Base-by-base conservation (phyloP, 306 rosid genomes). In the Phaseolus lunatus region DNA sequence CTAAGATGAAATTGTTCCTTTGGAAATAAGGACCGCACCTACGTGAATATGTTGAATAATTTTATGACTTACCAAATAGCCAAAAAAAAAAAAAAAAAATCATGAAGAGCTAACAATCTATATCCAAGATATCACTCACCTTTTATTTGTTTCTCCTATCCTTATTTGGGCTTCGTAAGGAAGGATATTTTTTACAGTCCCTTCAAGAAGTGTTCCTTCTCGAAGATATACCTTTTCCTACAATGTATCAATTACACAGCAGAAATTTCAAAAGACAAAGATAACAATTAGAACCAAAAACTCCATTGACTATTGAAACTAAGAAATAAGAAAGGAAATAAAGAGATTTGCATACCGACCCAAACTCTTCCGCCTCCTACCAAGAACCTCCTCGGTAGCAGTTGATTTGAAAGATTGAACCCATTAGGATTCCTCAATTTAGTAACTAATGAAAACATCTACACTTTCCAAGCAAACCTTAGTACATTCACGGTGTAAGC, bases 151-250 rank as follows among this genome's bases (percentile, higher is more conserved):
- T 71, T 90, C 85, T 16, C 86, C 89, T 62, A 92, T 92, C 80
- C 88, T 90, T 78, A 92, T 75, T 81, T 92, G 97, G 43, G 94
- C 97, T 76, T 96, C 97, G 82, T 84, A 92, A 0, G 97, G 93
- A 75, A 84, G 88, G n/a, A 90, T 78, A 82, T 87, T 90, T 73
- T 73, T 87, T 45, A 92, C 92, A 0, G 91, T 90, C 67, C 97
- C 97, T 70, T 90, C 92, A 41, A 92, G 78, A 81, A 90, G 96
- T 9, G 92, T 81, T 78, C 97, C 97, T 74, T 90, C 96, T 26
- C 86, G 83, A 67, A 92, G n/a, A n/a, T n/a, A n/a, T n/a, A n/a
- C n/a, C n/a, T n/a, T n/a, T n/a, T n/a, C n/a, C n/a, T n/a, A n/a
- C 39, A 84, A 66, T 4, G 65, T 52, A 50, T 56, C 56, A 48